Evolutionary conservation across 805 yeast genomes (phyloP).

Genomic region (Candida jianshihensis): DNA sequence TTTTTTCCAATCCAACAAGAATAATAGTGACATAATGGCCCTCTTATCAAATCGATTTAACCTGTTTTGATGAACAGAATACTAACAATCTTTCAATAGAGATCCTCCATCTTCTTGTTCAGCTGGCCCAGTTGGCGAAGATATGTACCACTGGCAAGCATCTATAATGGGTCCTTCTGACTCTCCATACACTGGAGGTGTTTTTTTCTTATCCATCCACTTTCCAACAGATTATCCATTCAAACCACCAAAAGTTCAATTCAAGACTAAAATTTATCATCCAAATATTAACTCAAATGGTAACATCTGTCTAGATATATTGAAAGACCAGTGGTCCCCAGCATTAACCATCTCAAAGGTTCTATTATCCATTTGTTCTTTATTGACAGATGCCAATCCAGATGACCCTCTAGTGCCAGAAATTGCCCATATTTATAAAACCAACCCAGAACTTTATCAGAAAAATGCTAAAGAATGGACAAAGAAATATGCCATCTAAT

Average conservation of each 20-base stretch:
- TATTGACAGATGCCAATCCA: constrained; percentile 96
- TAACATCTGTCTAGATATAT: constrained; percentile 91
- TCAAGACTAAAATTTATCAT: constrained; percentile 94
- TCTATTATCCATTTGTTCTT: constrained; percentile 86
- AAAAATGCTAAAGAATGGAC: constrained; percentile 99
- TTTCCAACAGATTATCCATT: constrained; percentile 99
- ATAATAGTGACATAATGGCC: too few relatives aligned
- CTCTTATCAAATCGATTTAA: too few relatives aligned
- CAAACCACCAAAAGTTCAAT: constrained; percentile 92
- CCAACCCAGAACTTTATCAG: constrained; percentile 89
- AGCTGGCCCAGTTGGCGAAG: constrained; percentile 98
- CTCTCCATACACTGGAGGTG: constrained; percentile 87
- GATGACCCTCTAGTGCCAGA: constrained; percentile 99
- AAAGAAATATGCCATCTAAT: constrained; percentile 84
- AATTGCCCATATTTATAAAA: constrained; percentile 93
- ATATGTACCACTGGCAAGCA: constrained; percentile 98
- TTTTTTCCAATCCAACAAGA: too few relatives aligned
- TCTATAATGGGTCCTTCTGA: constrained; percentile 99
- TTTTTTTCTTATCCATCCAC: constrained; percentile 90
- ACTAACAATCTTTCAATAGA: constrained; percentile 32
- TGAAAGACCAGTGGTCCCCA: constrained; percentile 99
- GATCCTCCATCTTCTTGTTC: constrained; percentile 99
- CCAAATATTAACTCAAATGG: constrained; percentile 96
- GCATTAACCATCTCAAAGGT: constrained; percentile 96
- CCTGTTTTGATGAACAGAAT: background rate